phyloP scores from a whole-genome alignment of 2,329 filamentous ascomycete genomes.

The Colletotrichum tabaci region DNA sequence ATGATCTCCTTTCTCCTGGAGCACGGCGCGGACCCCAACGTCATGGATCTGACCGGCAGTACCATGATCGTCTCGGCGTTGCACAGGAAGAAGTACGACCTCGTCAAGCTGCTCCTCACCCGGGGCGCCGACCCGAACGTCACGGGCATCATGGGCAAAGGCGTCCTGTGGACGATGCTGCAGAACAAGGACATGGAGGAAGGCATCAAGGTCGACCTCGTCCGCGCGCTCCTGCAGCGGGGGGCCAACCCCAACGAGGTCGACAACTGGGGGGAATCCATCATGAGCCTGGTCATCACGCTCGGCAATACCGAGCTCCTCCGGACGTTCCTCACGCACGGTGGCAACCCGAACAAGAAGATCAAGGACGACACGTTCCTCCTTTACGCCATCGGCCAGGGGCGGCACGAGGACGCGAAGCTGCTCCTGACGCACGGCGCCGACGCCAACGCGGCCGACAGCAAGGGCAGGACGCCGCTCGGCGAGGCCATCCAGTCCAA shows the following conservation, averaged over 20 bases:
- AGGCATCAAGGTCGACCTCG: conserved; percentile 25
- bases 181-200: conserved; percentile 37
- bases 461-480: conserved; percentile 35
- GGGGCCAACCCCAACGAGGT: conserved; percentile 42
- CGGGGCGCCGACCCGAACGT: conserved; percentile 45
- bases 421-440: conserved; percentile 52
- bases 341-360: conserved; percentile 41
- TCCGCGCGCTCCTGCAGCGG: conserved; percentile 20
- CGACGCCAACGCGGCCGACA: conserved; percentile 48
- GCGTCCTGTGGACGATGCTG: conserved; percentile 30
- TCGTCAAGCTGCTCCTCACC: conserved; percentile 41
- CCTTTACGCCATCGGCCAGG: conserved; percentile 49
- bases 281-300: conserved; percentile 42
- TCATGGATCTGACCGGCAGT: conserved; percentile 49
- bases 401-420: conserved; percentile 44
- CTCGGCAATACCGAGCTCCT: conserved; percentile 38
- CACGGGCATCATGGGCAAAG: conserved; percentile 30
- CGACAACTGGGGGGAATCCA: conserved; percentile 48
- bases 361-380: conserved; percentile 47
- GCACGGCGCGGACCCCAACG: conserved; percentile 52
- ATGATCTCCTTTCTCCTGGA: conserved; percentile 53
- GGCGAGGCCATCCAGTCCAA: conserved; percentile 47
- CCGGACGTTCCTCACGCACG: conserved; percentile 38
- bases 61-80: conserved; percentile 54
- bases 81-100: conserved; percentile 46